Conservation (phyloP, 345 rosid species). For the Sisymbrium irio region DNA sequence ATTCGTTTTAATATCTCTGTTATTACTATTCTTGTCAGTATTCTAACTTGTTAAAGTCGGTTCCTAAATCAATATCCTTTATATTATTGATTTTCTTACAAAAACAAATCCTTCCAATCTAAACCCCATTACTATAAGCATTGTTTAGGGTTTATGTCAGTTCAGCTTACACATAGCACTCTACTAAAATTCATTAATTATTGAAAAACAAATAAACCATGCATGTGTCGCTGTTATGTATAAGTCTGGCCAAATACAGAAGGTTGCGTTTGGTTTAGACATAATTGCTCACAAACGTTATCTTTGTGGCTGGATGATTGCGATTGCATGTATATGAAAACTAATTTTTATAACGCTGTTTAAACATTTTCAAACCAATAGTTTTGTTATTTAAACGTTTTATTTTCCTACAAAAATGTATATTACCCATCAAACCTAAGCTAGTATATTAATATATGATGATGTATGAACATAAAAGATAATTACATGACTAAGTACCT, state of each 20-base stretch:
- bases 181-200: slow-evolving; percentile 8
- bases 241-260: slow-evolving; percentile 27
- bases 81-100: background rate
- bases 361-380: background rate
- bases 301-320: slow-evolving; percentile 11
- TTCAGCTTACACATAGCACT: slow-evolving; percentile 12
- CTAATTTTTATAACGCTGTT: background rate
- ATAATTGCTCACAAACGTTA: slow-evolving; percentile 1
- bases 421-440: background rate
- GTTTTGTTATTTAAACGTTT: background rate
- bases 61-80: background rate
- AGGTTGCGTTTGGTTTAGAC: slow-evolving; percentile 29
- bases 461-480: no score
- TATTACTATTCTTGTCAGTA: background rate
- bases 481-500: background rate
- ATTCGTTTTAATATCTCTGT: slow-evolving; percentile 22
- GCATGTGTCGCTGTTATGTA: slow-evolving; percentile 33
- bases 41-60: background rate
- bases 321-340: slow-evolving; percentile 10
- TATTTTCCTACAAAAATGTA: background rate
- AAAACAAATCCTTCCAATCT: background rate
- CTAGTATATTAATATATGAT: background rate
- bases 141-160: slow-evolving; percentile 21
- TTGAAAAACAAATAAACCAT: slow-evolving; percentile 3
- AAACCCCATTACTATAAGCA: background rate